Conservation (phyloP, 306 rosid genomes). For the Psophocarpus tetragonolobus region DNA sequence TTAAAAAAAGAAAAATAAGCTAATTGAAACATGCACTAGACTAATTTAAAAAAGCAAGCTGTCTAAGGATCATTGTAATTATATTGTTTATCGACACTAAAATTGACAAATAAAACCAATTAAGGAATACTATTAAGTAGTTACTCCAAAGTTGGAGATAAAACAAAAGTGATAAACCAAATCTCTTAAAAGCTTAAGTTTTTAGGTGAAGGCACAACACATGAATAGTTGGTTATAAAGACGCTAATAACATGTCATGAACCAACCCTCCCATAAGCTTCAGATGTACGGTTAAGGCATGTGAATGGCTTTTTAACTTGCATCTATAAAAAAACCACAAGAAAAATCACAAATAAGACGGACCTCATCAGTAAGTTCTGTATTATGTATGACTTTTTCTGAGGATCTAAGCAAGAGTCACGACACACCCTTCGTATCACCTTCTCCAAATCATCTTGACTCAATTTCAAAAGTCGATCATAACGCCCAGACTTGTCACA, state of each 20-base stretch:
- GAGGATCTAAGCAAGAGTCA: constrained; percentile 72
- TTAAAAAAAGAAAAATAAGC: neutral
- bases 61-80: neutral
- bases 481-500: constrained; percentile 39
- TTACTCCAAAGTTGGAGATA: constrained; percentile 15
- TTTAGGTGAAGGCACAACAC: constrained; percentile 6
- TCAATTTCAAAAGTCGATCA: constrained; percentile 61
- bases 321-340: constrained; percentile 7
- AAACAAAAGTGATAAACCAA: neutral
- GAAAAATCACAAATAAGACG: constrained; percentile 35
- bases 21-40: neutral
- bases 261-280: neutral
- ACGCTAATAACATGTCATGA: neutral
- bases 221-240: neutral
- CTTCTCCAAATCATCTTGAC: constrained; percentile 78
- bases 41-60: no score
- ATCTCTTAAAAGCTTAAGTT: constrained; percentile 6
- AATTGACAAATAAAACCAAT: constrained; percentile 23
- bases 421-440: constrained; percentile 72
- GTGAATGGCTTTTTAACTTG: neutral
- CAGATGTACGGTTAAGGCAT: neutral
- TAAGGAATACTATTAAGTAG: constrained; percentile 21
- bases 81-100: neutral
- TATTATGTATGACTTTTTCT: constrained; percentile 66
- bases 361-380: constrained; percentile 85